Conservation (phyloP, 495 filamentous ascomycete species). For the Gamarada debralockiae region DNA sequence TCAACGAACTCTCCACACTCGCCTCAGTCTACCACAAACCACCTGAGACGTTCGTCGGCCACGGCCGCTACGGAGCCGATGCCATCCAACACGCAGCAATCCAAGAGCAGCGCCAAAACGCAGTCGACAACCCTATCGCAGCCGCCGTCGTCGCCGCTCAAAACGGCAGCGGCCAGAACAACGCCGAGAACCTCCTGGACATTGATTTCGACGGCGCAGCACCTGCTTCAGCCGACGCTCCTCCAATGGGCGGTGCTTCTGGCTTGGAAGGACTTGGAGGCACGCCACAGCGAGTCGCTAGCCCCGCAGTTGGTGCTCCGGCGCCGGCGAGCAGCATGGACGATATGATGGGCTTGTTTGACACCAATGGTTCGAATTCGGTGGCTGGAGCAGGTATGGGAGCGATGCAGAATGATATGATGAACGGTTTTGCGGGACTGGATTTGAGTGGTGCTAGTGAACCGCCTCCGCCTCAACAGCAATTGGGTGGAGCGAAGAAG, state of each 20-base stretch:
- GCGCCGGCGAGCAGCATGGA: conserved; percentile 64
- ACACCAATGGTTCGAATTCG: conserved; percentile 25
- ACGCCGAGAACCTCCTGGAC: conserved; percentile 92
- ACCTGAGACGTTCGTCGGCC: conserved; percentile 91
- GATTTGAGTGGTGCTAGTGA: conserved; percentile 57
- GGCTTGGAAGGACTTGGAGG: conserved; percentile 72
- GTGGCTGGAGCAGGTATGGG: neutral
- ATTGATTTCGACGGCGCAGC: conserved; percentile 97
- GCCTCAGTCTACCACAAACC: conserved; percentile 99
- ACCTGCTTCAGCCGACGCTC: conserved; percentile 79
- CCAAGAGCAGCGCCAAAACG: conserved; percentile 89
- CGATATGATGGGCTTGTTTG: conserved; percentile 87
- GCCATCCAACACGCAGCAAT: conserved; percentile 94
- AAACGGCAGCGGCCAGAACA: conserved; percentile 59
- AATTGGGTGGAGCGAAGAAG: conserved; percentile 45
- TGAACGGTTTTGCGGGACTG: conserved; percentile 82
- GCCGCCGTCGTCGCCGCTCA: conserved; percentile 72
- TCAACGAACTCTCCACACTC: conserved; percentile 89
- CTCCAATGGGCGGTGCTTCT: conserved; percentile 49
- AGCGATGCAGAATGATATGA: conserved; percentile 52
- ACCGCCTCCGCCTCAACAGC: conserved; percentile 49
- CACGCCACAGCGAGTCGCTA: conserved; percentile 76
- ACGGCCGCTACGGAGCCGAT: conserved; percentile 89
- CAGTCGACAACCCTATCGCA: conserved; percentile 90
- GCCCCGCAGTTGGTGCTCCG: conserved; percentile 45